Conservation (phyloP, 139 green algal genomes). For the Chloropicon primus region DNA sequence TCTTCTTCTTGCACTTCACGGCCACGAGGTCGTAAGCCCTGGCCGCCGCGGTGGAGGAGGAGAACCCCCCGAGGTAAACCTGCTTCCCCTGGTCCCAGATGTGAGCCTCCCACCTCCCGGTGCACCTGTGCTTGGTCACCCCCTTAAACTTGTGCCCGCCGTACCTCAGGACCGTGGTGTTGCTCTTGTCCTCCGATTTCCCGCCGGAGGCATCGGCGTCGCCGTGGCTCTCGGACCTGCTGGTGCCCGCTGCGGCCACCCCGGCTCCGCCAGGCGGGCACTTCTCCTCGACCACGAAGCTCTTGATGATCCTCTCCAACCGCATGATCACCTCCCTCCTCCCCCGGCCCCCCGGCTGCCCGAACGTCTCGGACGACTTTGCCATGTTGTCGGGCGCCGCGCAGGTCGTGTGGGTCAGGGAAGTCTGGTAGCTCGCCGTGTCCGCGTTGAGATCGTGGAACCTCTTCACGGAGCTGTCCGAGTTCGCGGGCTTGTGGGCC, state of each 20-base stretch:
- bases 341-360: too few relatives aligned
- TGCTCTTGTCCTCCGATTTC: not conserved
- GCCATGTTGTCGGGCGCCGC: not conserved
- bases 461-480: not conserved
- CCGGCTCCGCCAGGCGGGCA: too few relatives aligned
- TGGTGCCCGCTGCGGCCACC: not conserved
- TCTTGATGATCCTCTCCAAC: not conserved
- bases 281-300: not conserved
- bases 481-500: not conserved
- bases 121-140: constrained; percentile 20
- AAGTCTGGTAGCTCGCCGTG: not conserved
- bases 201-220: not conserved
- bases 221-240: not conserved
- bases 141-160: constrained; percentile 8
- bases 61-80: constrained; percentile 24
- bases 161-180: not conserved
- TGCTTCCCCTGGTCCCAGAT: constrained; percentile 22
- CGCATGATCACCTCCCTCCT: not conserved
- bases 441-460: not conserved
- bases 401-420: not conserved
- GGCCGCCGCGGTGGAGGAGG: constrained; percentile 6
- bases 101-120: constrained; percentile 18
- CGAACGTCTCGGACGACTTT: not conserved
- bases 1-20: constrained; percentile 11
- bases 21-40: constrained; percentile 21